Percentiles rank a stretch among this genome's conserved stretches.
Evolutionary conservation across 1,284 basidiomycete species (phyloP).

Genomic region (Cutaneotrichosporon spelunceum): DNA sequence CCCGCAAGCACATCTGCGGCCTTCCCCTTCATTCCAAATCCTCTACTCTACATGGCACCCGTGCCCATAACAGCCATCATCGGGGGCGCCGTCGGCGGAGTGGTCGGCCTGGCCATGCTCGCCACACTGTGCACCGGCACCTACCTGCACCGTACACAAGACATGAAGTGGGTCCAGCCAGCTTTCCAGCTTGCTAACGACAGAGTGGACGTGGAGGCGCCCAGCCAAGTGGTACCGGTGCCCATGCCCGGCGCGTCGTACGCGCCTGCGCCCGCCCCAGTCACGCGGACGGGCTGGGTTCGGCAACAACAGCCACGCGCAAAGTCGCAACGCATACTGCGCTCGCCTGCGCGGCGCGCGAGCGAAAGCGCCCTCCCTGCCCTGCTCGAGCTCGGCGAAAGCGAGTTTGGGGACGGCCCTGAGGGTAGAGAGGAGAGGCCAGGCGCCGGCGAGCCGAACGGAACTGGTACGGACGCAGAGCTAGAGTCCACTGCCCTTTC

Average conservation of each 20-base stretch:
- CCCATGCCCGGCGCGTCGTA: neutral
- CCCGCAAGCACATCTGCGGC: neutral
- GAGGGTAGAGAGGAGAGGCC: too few species aligned
- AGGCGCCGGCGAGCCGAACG: too few species aligned
- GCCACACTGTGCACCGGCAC: neutral
- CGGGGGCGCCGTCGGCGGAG: neutral
- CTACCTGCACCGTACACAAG: too few species aligned
- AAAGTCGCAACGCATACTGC: neutral
- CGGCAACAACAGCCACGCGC: neutral
- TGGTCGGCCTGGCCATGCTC: neutral
- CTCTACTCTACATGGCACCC: neutral
- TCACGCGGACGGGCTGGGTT: neutral
- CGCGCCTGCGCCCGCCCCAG: neutral
- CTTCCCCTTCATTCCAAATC: neutral
- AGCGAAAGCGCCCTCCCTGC: neutral
- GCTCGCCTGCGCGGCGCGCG: neutral
- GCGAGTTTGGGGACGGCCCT: conserved; percentile 1
- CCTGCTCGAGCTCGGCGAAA: neutral
- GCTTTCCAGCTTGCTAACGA: neutral
- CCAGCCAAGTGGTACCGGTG: neutral
- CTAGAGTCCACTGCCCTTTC: neutral
- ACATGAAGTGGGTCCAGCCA: neutral
- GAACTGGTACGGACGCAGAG: neutral
- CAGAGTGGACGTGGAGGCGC: neutral
- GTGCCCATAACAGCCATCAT: neutral